Evolutionary conservation across 805 yeast genomes (phyloP).

Genomic region (Candida rishiriensis): DNA sequence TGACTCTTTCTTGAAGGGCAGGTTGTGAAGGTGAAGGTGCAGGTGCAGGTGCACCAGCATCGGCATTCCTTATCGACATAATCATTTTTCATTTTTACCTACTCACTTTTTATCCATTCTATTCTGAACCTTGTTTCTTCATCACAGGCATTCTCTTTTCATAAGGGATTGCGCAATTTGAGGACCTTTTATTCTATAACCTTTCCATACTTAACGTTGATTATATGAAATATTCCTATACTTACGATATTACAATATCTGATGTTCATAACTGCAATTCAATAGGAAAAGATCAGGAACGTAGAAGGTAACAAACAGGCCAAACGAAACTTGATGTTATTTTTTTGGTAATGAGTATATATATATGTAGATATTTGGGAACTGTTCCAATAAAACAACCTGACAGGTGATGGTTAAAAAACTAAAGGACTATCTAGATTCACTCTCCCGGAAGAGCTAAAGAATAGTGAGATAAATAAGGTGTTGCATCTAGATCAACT

Average conservation of each 20-base stretch:
- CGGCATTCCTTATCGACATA: not conserved
- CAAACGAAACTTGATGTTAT: too few relatives aligned
- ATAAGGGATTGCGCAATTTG: not conserved
- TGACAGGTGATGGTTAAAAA: not conserved
- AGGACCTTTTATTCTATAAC: not conserved
- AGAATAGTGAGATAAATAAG: not conserved
- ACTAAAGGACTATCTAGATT: not conserved
- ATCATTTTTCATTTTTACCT: not conserved
- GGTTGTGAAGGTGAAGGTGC: too few relatives aligned
- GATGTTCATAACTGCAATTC: too few relatives aligned
- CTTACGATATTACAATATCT: too few relatives aligned
- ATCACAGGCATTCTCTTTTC: not conserved
- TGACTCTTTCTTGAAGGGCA: not conserved
- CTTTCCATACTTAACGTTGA: too few relatives aligned
- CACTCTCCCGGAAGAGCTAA: not conserved
- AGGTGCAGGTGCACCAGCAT: too few relatives aligned
- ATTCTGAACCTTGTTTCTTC: not conserved
- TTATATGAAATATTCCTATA: too few relatives aligned
- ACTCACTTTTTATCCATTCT: not conserved
- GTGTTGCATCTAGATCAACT: conserved; percentile 16
- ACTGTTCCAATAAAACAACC: too few relatives aligned
- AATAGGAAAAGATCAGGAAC: too few relatives aligned
- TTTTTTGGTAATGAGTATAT: too few relatives aligned
- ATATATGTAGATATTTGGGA: too few relatives aligned
- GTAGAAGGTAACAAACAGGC: too few relatives aligned